Evolutionary conservation across 768 basidiomycete genomes (phyloP), one percentile per base, ranked within the genome.

Genomic region (Porphyrellus cyaneotinctus): DNA sequence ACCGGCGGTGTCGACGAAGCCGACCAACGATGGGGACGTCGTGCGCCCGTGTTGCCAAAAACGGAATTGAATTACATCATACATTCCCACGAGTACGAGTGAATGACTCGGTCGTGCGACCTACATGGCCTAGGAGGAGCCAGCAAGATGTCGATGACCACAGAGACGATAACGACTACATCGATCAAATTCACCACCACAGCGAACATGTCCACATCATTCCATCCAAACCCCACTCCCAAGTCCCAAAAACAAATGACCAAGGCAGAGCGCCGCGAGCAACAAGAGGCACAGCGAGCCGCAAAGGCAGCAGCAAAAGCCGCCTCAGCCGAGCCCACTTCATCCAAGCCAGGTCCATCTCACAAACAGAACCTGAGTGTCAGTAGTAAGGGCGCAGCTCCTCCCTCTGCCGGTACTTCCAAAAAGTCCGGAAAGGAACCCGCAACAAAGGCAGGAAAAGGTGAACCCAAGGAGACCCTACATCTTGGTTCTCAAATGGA

Each of bases 201-300:
- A 17, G 24, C 44, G 43, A 42, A 55, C 2, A 57, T 60, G 53
- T 28, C 43, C 2, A 33, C 50, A 36, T 42, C 51, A 38, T 41
- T 56, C n/a, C 52, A 47, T 6, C 43, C 52, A 24, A 51, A 43
- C 52, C 54, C 52, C 22, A 46, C 51, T 33, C 52, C 67, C 57
- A 73, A 75, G 55, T 75, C 81, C 13, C 85, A 88, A 64, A 87
- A 88, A 62, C 77, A 79, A 37, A 85, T 88, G 81, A 82, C 88
- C 26, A 93, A 89, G 69, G 85, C 87, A 6, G 87, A 89, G 64
- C 79, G 89, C 26, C 75, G 87, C 59, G 89, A 88, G 62, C 75
- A 87, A 15, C 89, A 91, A 67, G 88, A 90, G 65, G 77, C 75
- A 57, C 88, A 92, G 63, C 78, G 88, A 47, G 89, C 88, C 11